These are phyloP conservation scores for Globisporangium recalcitrans DNA, from an alignment of 352 stramenopile species.

Conservation along the genomic window DNA sequence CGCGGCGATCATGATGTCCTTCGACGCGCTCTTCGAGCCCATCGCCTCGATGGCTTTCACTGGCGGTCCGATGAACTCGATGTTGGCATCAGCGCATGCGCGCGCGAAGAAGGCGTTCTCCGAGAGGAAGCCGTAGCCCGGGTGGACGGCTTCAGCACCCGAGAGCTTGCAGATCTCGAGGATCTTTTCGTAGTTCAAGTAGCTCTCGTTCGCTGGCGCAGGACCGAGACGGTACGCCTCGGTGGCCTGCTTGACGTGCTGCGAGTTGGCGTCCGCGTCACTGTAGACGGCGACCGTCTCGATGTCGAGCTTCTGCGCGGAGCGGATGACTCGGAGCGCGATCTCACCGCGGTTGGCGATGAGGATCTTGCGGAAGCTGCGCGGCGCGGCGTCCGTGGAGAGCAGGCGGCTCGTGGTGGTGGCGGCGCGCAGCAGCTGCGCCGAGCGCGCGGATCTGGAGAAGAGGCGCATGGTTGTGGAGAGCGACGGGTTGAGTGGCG, in stretches of 20 bases:
- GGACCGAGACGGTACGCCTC: constrained; percentile 72
- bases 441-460: constrained; percentile 2
- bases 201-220: constrained; percentile 64
- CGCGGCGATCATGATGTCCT: constrained; percentile 88
- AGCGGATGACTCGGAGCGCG: constrained; percentile 80
- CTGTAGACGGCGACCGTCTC: constrained; percentile 90
- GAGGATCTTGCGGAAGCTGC: constrained; percentile 86
- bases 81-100: constrained; percentile 55
- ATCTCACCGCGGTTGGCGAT: constrained; percentile 91
- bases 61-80: constrained; percentile 90
- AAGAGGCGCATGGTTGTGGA: constrained; percentile 13
- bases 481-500: no score
- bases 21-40: constrained; percentile 90
- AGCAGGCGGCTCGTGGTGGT: constrained; percentile 19
- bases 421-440: constrained; percentile 13
- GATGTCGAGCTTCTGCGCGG: constrained; percentile 83
- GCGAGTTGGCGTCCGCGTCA: constrained; percentile 76
- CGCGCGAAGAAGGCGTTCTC: constrained; percentile 82
- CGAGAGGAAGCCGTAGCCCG: constrained; percentile 89
- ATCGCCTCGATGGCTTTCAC: constrained; percentile 86
- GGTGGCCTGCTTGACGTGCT: constrained; percentile 71
- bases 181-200: constrained; percentile 76
- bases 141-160: constrained; percentile 81
- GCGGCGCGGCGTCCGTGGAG: constrained; percentile 22
- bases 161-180: constrained; percentile 57